Evolutionary conservation across 2,329 filamentous ascomycete species (phyloP).

Genomic region (Fusarium anthophilum): DNA sequence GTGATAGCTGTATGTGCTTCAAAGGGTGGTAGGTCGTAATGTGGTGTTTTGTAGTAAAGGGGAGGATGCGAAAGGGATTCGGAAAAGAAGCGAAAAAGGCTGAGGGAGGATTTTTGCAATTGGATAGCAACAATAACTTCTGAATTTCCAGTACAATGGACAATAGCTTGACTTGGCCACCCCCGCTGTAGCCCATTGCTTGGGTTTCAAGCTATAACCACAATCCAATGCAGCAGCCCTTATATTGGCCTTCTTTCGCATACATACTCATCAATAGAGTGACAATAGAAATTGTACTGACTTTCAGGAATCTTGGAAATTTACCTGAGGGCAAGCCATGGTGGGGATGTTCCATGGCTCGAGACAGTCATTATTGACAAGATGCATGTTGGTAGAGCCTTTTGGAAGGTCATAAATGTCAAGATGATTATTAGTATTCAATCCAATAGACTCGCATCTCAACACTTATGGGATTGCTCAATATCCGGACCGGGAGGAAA

Average conservation of each 20-base stretch:
- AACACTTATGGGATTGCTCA: background rate
- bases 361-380: background rate
- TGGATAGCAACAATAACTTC: background rate
- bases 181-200: background rate
- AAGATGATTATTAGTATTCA: accelerated
- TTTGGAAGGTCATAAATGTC: background rate
- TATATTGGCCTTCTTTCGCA: background rate
- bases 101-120: no score
- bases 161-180: background rate
- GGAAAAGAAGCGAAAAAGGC: background rate
- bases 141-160: background rate
- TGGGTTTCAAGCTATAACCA: background rate
- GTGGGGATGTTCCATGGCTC: background rate
- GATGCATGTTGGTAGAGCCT: background rate
- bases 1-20: background rate
- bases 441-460: background rate
- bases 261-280: background rate
- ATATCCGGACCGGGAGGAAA: no score
- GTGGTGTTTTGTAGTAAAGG: background rate
- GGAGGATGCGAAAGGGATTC: background rate
- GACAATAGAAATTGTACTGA: background rate
- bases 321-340: background rate
- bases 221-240: background rate
- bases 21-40: background rate
- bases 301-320: background rate